Evolutionary conservation across 345 rosid genomes (phyloP), one percentile per base, ranked within the genome.

Genomic region (Odontarrhena argentea): DNA sequence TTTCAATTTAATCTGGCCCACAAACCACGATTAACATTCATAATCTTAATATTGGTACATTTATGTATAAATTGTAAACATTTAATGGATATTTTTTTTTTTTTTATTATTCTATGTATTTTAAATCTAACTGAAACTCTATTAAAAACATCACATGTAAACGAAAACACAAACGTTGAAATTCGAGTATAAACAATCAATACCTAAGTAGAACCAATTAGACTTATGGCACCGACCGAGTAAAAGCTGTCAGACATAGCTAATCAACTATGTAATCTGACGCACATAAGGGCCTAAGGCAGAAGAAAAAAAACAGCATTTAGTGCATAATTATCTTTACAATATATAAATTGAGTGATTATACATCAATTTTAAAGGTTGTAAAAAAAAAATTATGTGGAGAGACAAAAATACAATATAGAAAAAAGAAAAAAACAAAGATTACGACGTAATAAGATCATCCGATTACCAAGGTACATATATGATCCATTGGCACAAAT

Each of bases 361-460:
- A n/a, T n/a, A 8, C 34, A 22, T 36, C 36, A 49, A 48, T 18
- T 34, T 15, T 24, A 5, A 24, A 6, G 3, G 14, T 3, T 50
- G 38, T 24, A 15, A 48, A 62, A 57, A n/a, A 46, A 9, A 13
- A 26, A 8, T 13, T 26, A 18, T 56, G 13, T 49, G 40, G 28
- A 24, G 7, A 55, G 48, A 42, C 9, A 49, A 24, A 14, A 46
- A n/a, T 13, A 63, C 36, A 36, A 35, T 48, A 40, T 38, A 0
- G 11, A 12, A 22, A 9, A 13, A 3, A 32, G 11, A 38, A 32
- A 1, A 9, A 61, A 46, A 28, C 46, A 64, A 55, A 47, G 65
- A 57, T 63, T 65, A 72, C 67, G 76, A 72, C 67, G 76, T 57
- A 58, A 72, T 58, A 64, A 30, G 70, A 57, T 64, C 26, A 73